A percentile compares a stretch with the other conserved stretches of the same genome.
These are phyloP conservation scores for Boletus holoroseus DNA, from an alignment of 1,284 basidiomycete genomes.

Conservation along the genomic window DNA sequence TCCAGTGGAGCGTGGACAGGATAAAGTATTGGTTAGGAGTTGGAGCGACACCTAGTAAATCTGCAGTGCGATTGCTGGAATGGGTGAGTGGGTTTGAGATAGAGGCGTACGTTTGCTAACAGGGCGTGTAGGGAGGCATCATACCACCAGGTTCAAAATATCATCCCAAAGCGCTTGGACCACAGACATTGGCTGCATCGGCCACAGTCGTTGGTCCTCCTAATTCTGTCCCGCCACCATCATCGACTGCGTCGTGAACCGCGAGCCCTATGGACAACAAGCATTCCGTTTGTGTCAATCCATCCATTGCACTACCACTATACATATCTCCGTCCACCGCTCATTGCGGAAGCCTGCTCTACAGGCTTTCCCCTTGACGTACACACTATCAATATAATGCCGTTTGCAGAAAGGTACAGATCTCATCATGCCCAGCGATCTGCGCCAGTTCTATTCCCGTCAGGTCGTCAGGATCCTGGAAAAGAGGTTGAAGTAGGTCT, in stretches of 20 bases:
- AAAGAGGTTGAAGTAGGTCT: constrained; percentile 4
- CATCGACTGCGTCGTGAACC: constrained; percentile 12
- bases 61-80: constrained; percentile 74
- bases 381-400: constrained; percentile 17
- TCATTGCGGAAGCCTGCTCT: constrained; percentile 11
- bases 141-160: constrained; percentile 48
- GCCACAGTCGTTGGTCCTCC: not conserved
- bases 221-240: not conserved
- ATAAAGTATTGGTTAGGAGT: constrained; percentile 86
- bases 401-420: constrained; percentile 46
- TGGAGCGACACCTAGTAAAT: constrained; percentile 79
- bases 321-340: constrained; percentile 1
- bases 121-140: constrained; percentile 42
- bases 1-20: constrained; percentile 87
- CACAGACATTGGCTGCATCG: constrained; percentile 1
- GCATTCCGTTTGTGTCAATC: not conserved
- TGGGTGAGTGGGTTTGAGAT: constrained; percentile 51
- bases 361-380: not conserved
- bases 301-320: not conserved
- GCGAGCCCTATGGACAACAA: not conserved
- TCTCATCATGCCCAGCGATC: constrained; percentile 59
- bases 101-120: constrained; percentile 20
- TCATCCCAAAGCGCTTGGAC: constrained; percentile 36
- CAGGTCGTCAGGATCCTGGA: constrained; percentile 68
- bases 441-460: constrained; percentile 61